These are phyloP conservation scores for Brasenia schreberi DNA, from an alignment of 164 flowering plant genomes.

Conservation along the genomic window DNA sequence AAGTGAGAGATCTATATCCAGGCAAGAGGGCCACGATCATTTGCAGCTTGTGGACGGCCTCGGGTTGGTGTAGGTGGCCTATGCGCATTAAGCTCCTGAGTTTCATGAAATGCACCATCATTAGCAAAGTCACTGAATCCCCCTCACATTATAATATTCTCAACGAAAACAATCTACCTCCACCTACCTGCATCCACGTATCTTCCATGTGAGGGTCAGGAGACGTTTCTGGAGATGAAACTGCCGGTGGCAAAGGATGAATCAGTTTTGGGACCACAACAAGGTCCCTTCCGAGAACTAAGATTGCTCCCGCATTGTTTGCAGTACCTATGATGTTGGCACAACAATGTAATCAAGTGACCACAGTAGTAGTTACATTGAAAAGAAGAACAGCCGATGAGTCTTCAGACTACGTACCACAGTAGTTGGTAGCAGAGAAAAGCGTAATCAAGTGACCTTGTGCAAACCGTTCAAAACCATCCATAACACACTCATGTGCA, in stretches of 20 bases:
- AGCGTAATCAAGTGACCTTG: constrained; percentile 98
- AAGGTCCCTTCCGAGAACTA: constrained; percentile 97
- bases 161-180: background rate
- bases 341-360: background rate
- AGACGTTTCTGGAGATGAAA: constrained; percentile 80
- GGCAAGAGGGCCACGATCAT: constrained; percentile 91
- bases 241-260: constrained; percentile 96
- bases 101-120: background rate
- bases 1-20: constrained; percentile 53
- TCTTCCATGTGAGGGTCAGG: constrained; percentile 93
- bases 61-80: constrained; percentile 99
- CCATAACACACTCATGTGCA: constrained; percentile 99
- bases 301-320: constrained; percentile 97
- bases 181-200: constrained; percentile 96
- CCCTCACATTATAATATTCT: background rate
- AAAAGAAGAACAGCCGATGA: background rate
- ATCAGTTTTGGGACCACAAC: constrained; percentile 98
- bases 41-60: constrained; percentile 92
- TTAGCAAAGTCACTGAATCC: background rate
- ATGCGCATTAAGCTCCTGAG: constrained; percentile 96
- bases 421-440: constrained; percentile 97
- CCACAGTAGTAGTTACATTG: background rate
- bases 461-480: constrained; percentile 99
- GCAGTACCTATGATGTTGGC: constrained; percentile 62
- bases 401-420: constrained; percentile 38